Conservation (phyloP, 2,329 filamentous ascomycete genomes). For the Sporothrix brunneoviolacea region DNA sequence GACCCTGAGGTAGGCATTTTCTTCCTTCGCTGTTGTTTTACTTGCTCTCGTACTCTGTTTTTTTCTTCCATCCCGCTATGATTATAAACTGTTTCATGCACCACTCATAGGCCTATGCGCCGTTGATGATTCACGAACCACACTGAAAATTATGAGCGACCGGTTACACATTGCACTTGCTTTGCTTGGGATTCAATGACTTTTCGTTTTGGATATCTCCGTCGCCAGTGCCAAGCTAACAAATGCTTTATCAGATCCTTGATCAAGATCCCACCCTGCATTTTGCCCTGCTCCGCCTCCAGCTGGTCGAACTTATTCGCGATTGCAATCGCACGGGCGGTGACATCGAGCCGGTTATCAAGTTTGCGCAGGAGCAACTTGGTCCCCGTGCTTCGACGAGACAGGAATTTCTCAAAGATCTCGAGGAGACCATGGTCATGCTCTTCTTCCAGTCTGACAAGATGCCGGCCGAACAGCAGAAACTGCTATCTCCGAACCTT, state of each 20-base stretch:
- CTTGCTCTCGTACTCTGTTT: neutral
- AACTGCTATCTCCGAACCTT: constrained; percentile 70
- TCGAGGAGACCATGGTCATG: constrained; percentile 89
- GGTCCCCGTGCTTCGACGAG: constrained; percentile 81
- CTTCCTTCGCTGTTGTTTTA: constrained; percentile 13
- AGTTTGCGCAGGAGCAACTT: constrained; percentile 81
- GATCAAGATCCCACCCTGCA: constrained; percentile 78
- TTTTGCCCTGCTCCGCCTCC: constrained; percentile 81
- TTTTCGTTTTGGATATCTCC: neutral
- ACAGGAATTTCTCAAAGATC: constrained; percentile 71
- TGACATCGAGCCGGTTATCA: constrained; percentile 72
- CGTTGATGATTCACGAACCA: constrained; percentile 83
- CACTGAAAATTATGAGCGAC: constrained; percentile 59
- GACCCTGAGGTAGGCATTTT: constrained; percentile 73
- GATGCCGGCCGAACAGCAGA: constrained; percentile 67
- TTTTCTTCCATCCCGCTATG: constrained; percentile 51
- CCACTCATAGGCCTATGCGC: constrained; percentile 92
- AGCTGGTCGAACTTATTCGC: constrained; percentile 89
- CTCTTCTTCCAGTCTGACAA: constrained; percentile 81
- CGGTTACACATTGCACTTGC: constrained; percentile 3
- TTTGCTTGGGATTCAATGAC: neutral
- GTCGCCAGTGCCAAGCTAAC: constrained; percentile 24
- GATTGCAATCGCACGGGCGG: constrained; percentile 61
- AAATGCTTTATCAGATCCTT: constrained; percentile 60
- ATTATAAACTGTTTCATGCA: constrained; percentile 99